Percentiles rank a stretch among this genome's conserved stretches.
phyloP scores from a whole-genome alignment of 139 green algal genomes.

The Chlorella sp. region DNA sequence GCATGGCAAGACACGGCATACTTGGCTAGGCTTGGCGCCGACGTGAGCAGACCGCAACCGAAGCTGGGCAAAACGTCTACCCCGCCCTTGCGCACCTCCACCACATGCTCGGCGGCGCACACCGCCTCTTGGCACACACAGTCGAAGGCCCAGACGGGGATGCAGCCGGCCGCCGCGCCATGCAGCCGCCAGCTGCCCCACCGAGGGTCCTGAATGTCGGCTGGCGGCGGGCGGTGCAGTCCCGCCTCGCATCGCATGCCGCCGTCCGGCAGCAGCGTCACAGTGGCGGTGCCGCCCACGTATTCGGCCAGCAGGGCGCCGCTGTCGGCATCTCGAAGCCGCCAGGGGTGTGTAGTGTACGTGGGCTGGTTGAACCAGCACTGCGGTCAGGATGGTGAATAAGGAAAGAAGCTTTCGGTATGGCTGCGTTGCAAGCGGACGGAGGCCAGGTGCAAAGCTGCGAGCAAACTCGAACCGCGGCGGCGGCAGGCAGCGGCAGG shows the following conservation, averaged over 20 bases:
- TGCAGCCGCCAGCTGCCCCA: constrained; percentile 58
- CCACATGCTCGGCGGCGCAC: constrained; percentile 3
- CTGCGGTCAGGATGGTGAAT: neutral
- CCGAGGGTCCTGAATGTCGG: constrained; percentile 13
- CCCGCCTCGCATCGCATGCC: constrained; percentile 14
- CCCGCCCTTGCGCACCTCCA: neutral
- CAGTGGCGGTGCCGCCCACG: constrained; percentile 39
- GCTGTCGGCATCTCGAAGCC: constrained; percentile 22
- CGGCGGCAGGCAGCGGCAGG: neutral
- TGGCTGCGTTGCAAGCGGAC: too few relatives aligned
- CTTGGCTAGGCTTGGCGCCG: too few relatives aligned
- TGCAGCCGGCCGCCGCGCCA: constrained; percentile 25
- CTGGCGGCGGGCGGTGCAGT: neutral
- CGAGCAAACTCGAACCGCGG: too few relatives aligned
- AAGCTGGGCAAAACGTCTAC: too few relatives aligned
- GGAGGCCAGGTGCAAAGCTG: too few relatives aligned
- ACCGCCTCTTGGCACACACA: constrained; percentile 55
- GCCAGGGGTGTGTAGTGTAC: constrained; percentile 61
- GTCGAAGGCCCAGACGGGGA: constrained; percentile 54
- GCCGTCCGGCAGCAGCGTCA: constrained; percentile 37
- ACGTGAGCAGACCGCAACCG: too few relatives aligned
- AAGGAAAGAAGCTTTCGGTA: too few relatives aligned
- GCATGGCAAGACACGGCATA: too few relatives aligned
- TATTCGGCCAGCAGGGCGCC: constrained; percentile 10
- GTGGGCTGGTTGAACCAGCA: constrained; percentile 46